Evolutionary conservation across 306 rosid species (phyloP), one percentile per base, ranked within the genome.

Genomic region (Abrus precatorius): DNA sequence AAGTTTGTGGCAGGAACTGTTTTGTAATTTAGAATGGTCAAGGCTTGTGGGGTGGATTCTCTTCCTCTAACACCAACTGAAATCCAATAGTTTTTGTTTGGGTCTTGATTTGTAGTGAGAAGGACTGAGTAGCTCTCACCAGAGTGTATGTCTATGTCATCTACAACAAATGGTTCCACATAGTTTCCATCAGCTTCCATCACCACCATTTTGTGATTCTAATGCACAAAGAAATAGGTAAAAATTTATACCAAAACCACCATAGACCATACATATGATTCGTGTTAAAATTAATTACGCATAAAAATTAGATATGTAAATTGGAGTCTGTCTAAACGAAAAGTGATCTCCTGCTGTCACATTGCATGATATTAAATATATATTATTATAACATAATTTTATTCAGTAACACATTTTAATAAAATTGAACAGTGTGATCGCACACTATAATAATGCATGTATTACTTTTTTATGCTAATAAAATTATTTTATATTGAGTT

Each of bases 181-280:
- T 91, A 91, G 56, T 91, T 91, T 45, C 91, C 94, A 59, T 91
- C 96, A 0, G 96, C 96, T 82, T 93, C 94, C 69, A 91, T 89
- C 77, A 91, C 96, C 79, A 78, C 45, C 86, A 93, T 63, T 72
- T 83, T 85, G 88, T 93, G 96, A 77, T 84, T 80, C 96, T 93
- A 66, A 43, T 27, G 38, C 29, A 2, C 6, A 36, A 45, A 6
- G 0, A 28, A 52, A 9, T 20, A 20, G 0, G 52, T 5, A 2
- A 20, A 20, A 20, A 6, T 3, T 63, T 49, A 64, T 63, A 10
- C 2, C 10, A 0, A 56, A 56, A 56, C 36, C 28, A 56, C 20
- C 20, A 20, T 20, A 20, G 8, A 56, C 20, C 20, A 20, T 20
- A 20, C 20, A 20, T 20, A 20, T 20, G 20, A 20, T 20, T 20